These are phyloP conservation scores for Pelargonium myrrhifolium DNA, from an alignment of 441 rosid genomes.

Conservation along the genomic window DNA sequence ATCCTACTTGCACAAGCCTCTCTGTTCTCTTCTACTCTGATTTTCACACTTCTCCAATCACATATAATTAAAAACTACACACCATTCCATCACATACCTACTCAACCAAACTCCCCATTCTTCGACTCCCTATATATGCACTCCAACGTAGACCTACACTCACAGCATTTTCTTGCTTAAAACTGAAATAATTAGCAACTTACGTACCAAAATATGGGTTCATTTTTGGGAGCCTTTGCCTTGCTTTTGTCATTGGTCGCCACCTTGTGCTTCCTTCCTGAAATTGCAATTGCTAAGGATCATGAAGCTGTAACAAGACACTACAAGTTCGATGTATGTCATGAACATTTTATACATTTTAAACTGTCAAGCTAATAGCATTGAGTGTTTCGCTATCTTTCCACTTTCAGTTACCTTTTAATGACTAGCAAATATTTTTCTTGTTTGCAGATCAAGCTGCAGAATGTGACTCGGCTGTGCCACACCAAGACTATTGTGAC, in stretches of 20 bases:
- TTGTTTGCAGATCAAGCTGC: conserved; percentile 38
- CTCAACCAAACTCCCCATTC: conserved; percentile 3
- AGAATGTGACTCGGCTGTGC: conserved; percentile 50
- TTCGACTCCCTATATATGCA: conserved; percentile 3
- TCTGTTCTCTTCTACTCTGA: not conserved
- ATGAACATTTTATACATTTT: not conserved
- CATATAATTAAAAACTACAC: not conserved
- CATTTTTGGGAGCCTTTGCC: not conserved
- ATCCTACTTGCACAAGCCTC: no score
- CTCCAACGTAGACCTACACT: not conserved
- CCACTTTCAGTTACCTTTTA: no score
- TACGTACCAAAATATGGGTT: not conserved
- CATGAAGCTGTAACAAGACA: conserved; percentile 30
- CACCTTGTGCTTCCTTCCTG: conserved; percentile 6
- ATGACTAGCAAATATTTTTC: not conserved
- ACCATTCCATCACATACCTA: conserved; percentile 6
- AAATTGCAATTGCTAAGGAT: conserved; percentile 13
- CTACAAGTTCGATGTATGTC: conserved; percentile 46
- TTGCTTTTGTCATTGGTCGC: not conserved
- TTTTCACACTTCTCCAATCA: not conserved
- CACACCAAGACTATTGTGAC: conserved; percentile 47
- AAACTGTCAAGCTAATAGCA: not conserved
- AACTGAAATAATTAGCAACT: not conserved
- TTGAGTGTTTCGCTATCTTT: not conserved
- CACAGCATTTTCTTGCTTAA: not conserved